These are phyloP conservation scores for Neocucurbitaria cava DNA, from an alignment of 2,329 filamentous ascomycete genomes.

Conservation along the genomic window DNA sequence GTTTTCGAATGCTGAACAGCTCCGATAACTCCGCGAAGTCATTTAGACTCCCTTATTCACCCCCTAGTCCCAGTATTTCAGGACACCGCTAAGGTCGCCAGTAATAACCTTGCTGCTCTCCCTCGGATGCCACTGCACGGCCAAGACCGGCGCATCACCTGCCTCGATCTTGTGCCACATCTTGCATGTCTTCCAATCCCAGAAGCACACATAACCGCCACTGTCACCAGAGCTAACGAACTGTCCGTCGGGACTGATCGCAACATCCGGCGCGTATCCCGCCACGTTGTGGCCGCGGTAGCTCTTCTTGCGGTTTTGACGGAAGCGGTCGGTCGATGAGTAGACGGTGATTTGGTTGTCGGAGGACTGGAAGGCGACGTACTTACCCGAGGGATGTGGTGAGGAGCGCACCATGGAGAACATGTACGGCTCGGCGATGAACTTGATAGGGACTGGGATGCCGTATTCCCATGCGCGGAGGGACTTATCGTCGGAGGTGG, in stretches of 20 bases:
- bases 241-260: conserved; percentile 88
- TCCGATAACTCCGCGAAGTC: background rate
- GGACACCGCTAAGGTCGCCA: conserved; percentile 84
- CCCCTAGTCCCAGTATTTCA: conserved; percentile 87
- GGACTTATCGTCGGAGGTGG: conserved; percentile 95
- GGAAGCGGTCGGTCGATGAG: conserved; percentile 91
- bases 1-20: background rate
- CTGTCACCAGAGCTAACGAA: conserved; percentile 88
- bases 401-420: conserved; percentile 90
- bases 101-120: conserved; percentile 94
- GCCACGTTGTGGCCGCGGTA: conserved; percentile 97
- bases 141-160: conserved; percentile 81
- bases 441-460: conserved; percentile 97
- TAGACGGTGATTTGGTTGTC: conserved; percentile 99
- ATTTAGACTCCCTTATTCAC: background rate
- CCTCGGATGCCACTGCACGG: conserved; percentile 94
- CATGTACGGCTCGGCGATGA: conserved; percentile 97
- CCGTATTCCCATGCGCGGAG: conserved; percentile 98
- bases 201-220: conserved; percentile 90
- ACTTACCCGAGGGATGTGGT: conserved; percentile 87
- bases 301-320: conserved; percentile 95
- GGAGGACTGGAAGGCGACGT: conserved; percentile 88
- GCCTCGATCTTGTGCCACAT: conserved; percentile 97
- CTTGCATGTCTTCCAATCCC: conserved; percentile 99
- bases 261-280: conserved; percentile 89